Evolutionary conservation across 2,329 filamentous ascomycete species (phyloP).

Genomic region (Albifimbria verrucaria): DNA sequence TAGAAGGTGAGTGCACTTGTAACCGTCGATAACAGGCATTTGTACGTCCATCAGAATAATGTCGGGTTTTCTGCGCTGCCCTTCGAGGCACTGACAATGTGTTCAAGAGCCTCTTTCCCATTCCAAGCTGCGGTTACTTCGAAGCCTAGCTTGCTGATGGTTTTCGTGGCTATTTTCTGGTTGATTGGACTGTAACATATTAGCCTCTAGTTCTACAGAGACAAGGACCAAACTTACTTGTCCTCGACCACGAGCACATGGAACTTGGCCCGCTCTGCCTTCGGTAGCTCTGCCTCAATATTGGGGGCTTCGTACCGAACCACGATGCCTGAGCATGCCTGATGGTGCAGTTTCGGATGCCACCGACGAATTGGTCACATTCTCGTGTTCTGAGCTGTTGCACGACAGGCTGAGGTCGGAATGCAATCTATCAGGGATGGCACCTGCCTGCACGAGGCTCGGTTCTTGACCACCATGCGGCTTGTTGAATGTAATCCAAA

Average conservation of each 20-base stretch:
- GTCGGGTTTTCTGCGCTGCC: conserved; percentile 58
- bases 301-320: conserved; percentile 18
- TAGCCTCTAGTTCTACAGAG: conserved; percentile 7
- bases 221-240: conserved; percentile 51
- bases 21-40: conserved; percentile 75
- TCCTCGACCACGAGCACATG: conserved; percentile 80
- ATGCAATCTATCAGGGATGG: conserved; percentile 65
- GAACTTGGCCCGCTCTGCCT: conserved; percentile 57
- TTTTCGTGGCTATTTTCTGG: conserved; percentile 73
- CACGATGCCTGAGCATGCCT: not conserved
- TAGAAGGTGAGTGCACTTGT: conserved; percentile 71
- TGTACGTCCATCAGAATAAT: conserved; percentile 79
- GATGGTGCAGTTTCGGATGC: conserved; percentile 21
- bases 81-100: conserved; percentile 54
- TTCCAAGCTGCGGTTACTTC: conserved; percentile 71
- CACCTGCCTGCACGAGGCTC: conserved; percentile 58
- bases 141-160: conserved; percentile 71
- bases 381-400: conserved; percentile 62
- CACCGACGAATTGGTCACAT: conserved; percentile 38
- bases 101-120: conserved; percentile 74
- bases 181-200: conserved; percentile 55
- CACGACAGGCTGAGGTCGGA: conserved; percentile 63
- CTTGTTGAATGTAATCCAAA: conserved; percentile 75
- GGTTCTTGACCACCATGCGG: conserved; percentile 48
- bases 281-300: conserved; percentile 47